A percentile compares a stretch with the other conserved stretches of the same genome.
Conservation (phyloP, 768 basidiomycete species). For the Gymnopilus dilepis region DNA sequence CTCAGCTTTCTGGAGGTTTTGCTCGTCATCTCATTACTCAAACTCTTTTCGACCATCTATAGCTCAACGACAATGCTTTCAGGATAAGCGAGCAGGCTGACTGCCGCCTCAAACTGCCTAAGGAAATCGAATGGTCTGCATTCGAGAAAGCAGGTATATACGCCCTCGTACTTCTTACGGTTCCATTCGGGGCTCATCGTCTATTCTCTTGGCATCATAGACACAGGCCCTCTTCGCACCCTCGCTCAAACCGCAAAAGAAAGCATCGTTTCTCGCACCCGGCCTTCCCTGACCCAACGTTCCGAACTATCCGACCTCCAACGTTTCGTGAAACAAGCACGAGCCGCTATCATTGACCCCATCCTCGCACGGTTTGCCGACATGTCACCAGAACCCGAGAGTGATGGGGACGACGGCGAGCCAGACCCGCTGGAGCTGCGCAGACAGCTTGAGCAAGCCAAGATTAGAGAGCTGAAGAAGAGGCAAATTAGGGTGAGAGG, state of each 20-base stretch:
- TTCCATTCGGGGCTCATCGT: not conserved
- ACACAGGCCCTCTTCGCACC: slow-evolving; percentile 56
- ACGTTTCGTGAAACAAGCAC: slow-evolving; percentile 57
- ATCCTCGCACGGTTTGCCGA: slow-evolving; percentile 40
- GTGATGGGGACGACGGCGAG: slow-evolving; percentile 40
- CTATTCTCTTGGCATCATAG: slow-evolving; percentile 35
- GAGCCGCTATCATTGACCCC: slow-evolving; percentile 56
- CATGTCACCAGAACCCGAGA: slow-evolving; percentile 39
- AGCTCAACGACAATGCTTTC: slow-evolving; percentile 39
- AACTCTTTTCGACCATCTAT: not conserved
- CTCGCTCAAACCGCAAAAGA: slow-evolving; percentile 46
- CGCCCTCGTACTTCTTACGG: not conserved
- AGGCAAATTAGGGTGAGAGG: slow-evolving; percentile 41
- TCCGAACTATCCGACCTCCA: slow-evolving; percentile 60
- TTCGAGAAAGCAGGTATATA: slow-evolving; percentile 61
- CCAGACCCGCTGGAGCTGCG: slow-evolving; percentile 44
- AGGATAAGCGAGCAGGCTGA: slow-evolving; percentile 52
- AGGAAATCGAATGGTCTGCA: slow-evolving; percentile 65
- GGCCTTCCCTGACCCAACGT: slow-evolving; percentile 45
- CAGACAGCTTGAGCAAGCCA: slow-evolving; percentile 49
- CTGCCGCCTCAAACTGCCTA: slow-evolving; percentile 47
- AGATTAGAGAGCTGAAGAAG: slow-evolving; percentile 62
- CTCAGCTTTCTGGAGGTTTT: not conserved
- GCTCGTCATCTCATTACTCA: not conserved
- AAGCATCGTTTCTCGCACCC: slow-evolving; percentile 40